phyloP scores from a whole-genome alignment of 2,329 filamentous ascomycete species.

The Elsinoe arachidis region DNA sequence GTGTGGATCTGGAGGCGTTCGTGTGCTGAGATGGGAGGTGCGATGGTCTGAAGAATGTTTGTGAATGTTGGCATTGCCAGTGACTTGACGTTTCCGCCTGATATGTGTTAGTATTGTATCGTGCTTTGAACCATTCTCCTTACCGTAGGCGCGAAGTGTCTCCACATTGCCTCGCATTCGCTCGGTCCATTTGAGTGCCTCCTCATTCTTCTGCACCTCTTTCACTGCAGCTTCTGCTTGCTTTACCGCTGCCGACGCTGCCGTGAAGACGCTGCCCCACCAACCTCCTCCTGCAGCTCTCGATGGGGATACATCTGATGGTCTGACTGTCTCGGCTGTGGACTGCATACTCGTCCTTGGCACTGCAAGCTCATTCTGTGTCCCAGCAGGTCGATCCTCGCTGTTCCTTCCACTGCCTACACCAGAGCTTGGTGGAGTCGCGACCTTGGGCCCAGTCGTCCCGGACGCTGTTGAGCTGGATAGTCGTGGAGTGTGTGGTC shows the following conservation, averaged over 20 bases:
- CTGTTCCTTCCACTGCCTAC: slow-evolving; percentile 46
- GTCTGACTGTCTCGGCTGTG: slow-evolving; percentile 6
- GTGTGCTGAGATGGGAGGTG: slow-evolving; percentile 91
- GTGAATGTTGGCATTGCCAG: slow-evolving; percentile 91
- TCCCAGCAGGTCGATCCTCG: slow-evolving; percentile 53
- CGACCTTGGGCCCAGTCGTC: slow-evolving; percentile 27
- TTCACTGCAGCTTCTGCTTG: slow-evolving; percentile 88
- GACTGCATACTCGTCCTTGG: slow-evolving; percentile 28
- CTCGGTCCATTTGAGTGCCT: slow-evolving; percentile 91
- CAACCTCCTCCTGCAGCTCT: slow-evolving; percentile 58
- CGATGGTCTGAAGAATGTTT: slow-evolving; percentile 87
- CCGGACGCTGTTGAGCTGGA: slow-evolving; percentile 39
- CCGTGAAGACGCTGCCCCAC: slow-evolving; percentile 82
- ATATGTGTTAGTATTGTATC: slow-evolving; percentile 18
- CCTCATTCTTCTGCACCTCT: slow-evolving; percentile 91
- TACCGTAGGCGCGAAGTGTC: slow-evolving; percentile 67
- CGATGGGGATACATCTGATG: slow-evolving; percentile 9
- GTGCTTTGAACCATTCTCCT: slow-evolving; percentile 21
- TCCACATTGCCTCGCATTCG: slow-evolving; percentile 87
- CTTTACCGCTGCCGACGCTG: slow-evolving; percentile 76
- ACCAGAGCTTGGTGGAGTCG: slow-evolving; percentile 43
- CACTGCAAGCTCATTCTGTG: slow-evolving; percentile 56
- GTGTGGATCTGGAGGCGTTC: slow-evolving; percentile 96
- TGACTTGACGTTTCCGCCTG: slow-evolving; percentile 78
- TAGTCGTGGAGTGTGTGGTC: slow-evolving; percentile 73